Base-by-base conservation (phyloP, 2,329 filamentous ascomycete species). In the Scedosporium aurantiacum region DNA sequence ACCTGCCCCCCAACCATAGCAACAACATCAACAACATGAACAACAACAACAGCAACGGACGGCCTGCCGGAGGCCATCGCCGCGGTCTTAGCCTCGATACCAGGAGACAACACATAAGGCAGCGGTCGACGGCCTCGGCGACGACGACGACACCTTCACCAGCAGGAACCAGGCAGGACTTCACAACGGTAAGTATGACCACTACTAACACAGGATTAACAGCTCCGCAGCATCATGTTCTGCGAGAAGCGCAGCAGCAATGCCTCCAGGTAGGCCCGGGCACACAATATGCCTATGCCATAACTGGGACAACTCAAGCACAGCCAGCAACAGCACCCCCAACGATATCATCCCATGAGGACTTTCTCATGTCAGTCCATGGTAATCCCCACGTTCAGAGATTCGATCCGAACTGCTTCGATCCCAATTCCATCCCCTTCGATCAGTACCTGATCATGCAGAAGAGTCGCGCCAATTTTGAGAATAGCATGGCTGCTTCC, bases 161-260 rank as follows among this genome's bases (percentile, higher is more conserved):
- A 7, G 8, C 37, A 25, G 41, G 41, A 45, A 4, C 41, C n/a
- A 32, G 47, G 45, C 47, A 32, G 47, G 58, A 60, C 47, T 60
- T 54, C 47, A 18, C 57, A 57, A 70, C 72, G 77, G 77, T 82
- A 79, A 80, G 78, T 77, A 79, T 74, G 66, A 68, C 70, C 74
- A 80, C 78, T 77, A 83, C 81, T 76, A 74, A 78, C 72, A 73
- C 76, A 79, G 78, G 78, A 82, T 75, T 79, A 79, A 70, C 78
- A 76, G 75, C 74, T n/a, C 68, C 82, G 82, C 89, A 92, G 83
- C 88, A 91, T 83, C 67, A 69, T 61, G 82, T 85, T 78, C 83
- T 91, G 86, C 88, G 87, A 87, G 89, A 90, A 89, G 83, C 88
- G 86, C 90, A 93, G 84, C 85, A 90, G 86, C 89, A 91, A 80